These are phyloP conservation scores for Trametes polyzona DNA, from an alignment of 1,284 basidiomycete species.

Conservation along the genomic window DNA sequence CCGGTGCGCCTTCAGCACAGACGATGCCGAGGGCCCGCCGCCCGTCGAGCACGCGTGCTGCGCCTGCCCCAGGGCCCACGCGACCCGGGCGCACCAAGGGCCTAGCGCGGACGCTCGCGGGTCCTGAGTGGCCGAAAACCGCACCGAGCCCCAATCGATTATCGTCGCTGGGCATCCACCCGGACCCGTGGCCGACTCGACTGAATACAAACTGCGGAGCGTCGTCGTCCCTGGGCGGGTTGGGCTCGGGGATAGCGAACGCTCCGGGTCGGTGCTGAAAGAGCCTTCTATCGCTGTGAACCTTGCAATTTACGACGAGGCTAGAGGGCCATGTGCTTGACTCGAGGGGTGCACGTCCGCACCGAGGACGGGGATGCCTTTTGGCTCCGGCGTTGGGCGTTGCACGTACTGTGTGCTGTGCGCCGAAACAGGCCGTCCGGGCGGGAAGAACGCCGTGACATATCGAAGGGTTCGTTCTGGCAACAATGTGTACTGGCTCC, in stretches of 20 bases:
- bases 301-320: background rate
- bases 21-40: background rate
- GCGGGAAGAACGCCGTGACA: too few species aligned
- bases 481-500: too few species aligned
- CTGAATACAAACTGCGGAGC: background rate
- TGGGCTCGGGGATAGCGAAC: background rate
- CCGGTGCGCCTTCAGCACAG: background rate
- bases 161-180: too few species aligned
- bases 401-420: too few species aligned
- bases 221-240: too few species aligned
- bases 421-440: too few species aligned
- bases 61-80: too few species aligned
- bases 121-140: background rate
- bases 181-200: background rate
- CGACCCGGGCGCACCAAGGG: background rate
- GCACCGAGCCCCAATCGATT: too few species aligned
- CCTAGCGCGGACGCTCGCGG: conserved; percentile 2
- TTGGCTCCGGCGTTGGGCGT: background rate
- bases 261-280: background rate
- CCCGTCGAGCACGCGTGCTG: background rate
- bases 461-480: too few species aligned
- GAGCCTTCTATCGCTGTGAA: background rate
- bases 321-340: background rate
- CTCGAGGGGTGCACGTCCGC: background rate
- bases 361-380: background rate